These are phyloP conservation scores for Xenoacremonium recifei DNA, from an alignment of 2,329 filamentous ascomycete genomes.

Conservation along the genomic window DNA sequence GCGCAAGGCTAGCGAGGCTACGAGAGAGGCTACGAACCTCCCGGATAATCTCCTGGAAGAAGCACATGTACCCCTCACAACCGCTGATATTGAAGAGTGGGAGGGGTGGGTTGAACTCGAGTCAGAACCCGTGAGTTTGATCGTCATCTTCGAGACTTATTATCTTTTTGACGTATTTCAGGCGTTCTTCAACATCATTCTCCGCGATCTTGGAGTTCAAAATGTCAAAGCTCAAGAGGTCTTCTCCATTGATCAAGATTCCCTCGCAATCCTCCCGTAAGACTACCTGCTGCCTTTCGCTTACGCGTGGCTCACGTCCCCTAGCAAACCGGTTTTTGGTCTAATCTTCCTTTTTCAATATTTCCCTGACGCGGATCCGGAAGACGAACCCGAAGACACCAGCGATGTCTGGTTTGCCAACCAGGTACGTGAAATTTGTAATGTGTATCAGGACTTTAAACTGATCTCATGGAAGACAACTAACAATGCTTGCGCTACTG, in stretches of 20 bases:
- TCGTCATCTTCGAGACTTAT: not conserved
- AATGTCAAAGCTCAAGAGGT: conserved; percentile 76
- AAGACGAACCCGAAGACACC: conserved; percentile 55
- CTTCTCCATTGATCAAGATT: conserved; percentile 66
- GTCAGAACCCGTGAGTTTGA: conserved; percentile 71
- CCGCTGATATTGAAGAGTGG: conserved; percentile 59
- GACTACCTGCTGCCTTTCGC: conserved; percentile 13
- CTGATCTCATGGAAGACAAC: too few species aligned
- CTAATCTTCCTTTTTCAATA: conserved; percentile 88
- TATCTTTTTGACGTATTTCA: conserved; percentile 30
- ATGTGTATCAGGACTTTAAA: too few species aligned
- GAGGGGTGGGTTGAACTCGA: conserved; percentile 81
- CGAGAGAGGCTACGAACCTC: conserved; percentile 25
- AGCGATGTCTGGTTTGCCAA: conserved; percentile 88
- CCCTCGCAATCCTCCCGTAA: conserved; percentile 62
- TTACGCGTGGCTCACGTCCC: conserved; percentile 8
- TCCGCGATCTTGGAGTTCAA: conserved; percentile 73
- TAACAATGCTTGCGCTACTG: conserved; percentile 85
- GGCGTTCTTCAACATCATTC: conserved; percentile 84
- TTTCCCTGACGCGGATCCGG: conserved; percentile 48
- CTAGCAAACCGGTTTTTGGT: conserved; percentile 72
- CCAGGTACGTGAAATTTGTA: conserved; percentile 63
- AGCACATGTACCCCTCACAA: conserved; percentile 45
- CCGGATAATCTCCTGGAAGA: conserved; percentile 44
- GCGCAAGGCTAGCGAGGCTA: conserved; percentile 40